Evolutionary conservation across 441 rosid species (phyloP).

Genomic region (Aquilaria agallochum): DNA sequence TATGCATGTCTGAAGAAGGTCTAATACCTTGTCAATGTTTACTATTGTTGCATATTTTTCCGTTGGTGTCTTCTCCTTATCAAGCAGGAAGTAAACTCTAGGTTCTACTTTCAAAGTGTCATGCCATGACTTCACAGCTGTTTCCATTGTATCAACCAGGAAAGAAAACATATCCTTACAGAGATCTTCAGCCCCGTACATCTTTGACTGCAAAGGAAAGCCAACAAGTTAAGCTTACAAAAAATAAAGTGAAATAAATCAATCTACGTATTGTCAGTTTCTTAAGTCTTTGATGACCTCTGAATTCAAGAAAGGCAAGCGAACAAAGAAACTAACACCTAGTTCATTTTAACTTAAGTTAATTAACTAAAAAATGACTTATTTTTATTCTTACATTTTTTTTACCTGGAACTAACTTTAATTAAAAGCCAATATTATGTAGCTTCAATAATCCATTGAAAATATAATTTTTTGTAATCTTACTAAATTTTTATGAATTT

Average conservation of each 20-base stretch:
- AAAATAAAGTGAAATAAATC: slow-evolving; percentile 1
- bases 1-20: background rate
- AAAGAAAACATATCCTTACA: slow-evolving; percentile 57
- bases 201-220: slow-evolving; percentile 51
- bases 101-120: slow-evolving; percentile 81
- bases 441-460: no score
- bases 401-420: no score
- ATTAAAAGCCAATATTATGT: no score
- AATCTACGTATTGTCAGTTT: background rate
- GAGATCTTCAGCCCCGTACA: slow-evolving; percentile 56
- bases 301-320: no score
- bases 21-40: slow-evolving; percentile 80
- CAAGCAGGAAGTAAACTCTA: slow-evolving; percentile 72
- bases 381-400: no score
- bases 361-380: no score
- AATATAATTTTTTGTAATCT: no score
- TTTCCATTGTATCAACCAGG: slow-evolving; percentile 73
- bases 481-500: no score
- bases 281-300: background rate
- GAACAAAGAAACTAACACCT: background rate
- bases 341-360: no score
- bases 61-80: slow-evolving; percentile 70
- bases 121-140: slow-evolving; percentile 82
- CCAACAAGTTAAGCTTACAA: slow-evolving; percentile 12
- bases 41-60: slow-evolving; percentile 83